These are phyloP conservation scores for Psidium guajava DNA, from an alignment of 345 rosid species.

Conservation along the genomic window DNA sequence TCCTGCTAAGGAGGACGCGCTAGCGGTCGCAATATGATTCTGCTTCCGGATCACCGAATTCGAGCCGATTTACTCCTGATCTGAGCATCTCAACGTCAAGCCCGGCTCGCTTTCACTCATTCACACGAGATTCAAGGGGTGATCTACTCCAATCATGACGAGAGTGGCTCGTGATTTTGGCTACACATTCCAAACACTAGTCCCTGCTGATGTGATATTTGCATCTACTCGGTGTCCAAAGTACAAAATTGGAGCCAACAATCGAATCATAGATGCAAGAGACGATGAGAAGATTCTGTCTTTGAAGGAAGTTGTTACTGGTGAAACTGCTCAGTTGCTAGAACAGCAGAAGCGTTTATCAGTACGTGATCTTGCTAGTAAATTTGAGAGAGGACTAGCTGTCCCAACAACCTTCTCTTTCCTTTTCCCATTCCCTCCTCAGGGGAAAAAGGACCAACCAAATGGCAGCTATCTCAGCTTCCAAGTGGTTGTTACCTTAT, in stretches of 20 bases:
- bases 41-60: not conserved
- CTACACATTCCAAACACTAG: constrained; percentile 42
- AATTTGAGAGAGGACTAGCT: constrained; percentile 91
- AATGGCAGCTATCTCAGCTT: constrained; percentile 16
- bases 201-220: constrained; percentile 65
- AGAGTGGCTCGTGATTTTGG: constrained; percentile 68
- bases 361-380: constrained; percentile 90
- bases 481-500: constrained; percentile 14
- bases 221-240: constrained; percentile 76
- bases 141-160: constrained; percentile 30
- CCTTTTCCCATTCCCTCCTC: not conserved
- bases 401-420: constrained; percentile 2
- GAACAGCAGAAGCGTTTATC: constrained; percentile 91
- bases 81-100: not conserved
- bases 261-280: constrained; percentile 60
- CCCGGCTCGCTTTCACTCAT: not conserved
- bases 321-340: constrained; percentile 78
- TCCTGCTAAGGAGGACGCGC: too few species aligned
- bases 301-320: constrained; percentile 88
- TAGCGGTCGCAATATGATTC: not conserved
- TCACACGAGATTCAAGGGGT: not conserved
- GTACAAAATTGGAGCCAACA: constrained; percentile 65
- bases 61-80: not conserved
- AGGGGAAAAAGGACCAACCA: constrained; percentile 4
- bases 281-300: constrained; percentile 65